These are phyloP conservation scores for Fistulifera pelliculosa DNA, from an alignment of 108 stramenopile genomes.

Conservation along the genomic window DNA sequence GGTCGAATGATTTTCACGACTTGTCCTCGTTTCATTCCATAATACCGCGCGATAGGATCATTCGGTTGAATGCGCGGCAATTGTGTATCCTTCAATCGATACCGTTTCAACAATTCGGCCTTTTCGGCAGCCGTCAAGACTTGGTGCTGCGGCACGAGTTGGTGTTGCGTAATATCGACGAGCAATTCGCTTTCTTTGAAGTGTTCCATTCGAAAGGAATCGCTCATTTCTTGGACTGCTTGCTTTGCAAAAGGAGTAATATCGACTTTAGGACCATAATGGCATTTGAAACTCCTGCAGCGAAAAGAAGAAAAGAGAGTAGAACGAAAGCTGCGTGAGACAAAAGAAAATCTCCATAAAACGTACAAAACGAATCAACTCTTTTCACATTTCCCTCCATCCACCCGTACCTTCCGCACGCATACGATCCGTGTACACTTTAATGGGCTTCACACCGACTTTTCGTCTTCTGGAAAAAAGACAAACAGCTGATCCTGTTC, in stretches of 20 bases:
- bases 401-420: slow-evolving; percentile 26
- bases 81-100: slow-evolving; percentile 95
- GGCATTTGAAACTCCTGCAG: slow-evolving; percentile 6
- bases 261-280: slow-evolving; percentile 75
- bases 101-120: slow-evolving; percentile 88
- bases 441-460: slow-evolving; percentile 90
- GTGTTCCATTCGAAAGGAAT: slow-evolving; percentile 87
- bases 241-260: slow-evolving; percentile 92
- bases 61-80: slow-evolving; percentile 97
- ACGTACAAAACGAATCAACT: too few species aligned
- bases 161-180: slow-evolving; percentile 99
- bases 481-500: slow-evolving; percentile 87
- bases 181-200: slow-evolving; percentile 97
- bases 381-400: too few species aligned
- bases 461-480: slow-evolving; percentile 94
- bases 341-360: too few species aligned
- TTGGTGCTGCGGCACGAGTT: slow-evolving; percentile 87
- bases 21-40: slow-evolving; percentile 94
- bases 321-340: too few species aligned
- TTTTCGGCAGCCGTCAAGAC: slow-evolving; percentile 92
- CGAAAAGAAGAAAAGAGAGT: background rate
- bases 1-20: slow-evolving; percentile 99
- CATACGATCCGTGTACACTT: slow-evolving; percentile 88
- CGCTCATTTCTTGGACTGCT: slow-evolving; percentile 85
- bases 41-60: slow-evolving; percentile 98